Conservation (phyloP, 768 basidiomycete species). For the Dioszegia aurantiaca region DNA sequence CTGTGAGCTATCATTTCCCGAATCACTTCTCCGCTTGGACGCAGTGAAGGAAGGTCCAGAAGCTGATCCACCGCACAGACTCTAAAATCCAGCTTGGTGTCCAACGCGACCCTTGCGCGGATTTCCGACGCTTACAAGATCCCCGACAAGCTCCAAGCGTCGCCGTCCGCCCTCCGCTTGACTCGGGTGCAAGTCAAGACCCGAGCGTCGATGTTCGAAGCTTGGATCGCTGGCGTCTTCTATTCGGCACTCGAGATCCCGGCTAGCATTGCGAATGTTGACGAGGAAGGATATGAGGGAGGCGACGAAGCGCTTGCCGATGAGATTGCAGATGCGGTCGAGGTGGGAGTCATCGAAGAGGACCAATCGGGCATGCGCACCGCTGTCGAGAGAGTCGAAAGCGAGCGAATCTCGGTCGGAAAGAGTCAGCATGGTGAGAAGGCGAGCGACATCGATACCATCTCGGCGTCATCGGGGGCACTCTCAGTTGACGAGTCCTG, state of each 20-base stretch:
- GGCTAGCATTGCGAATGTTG: background rate
- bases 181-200: conserved; percentile 23
- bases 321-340: background rate
- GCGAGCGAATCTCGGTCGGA: too few relatives aligned
- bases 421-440: too few relatives aligned
- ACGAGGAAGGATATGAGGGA: conserved; percentile 2
- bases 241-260: conserved; percentile 24
- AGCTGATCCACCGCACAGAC: conserved; percentile 26
- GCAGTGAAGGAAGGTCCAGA: background rate
- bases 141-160: conserved; percentile 21
- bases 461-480: too few relatives aligned
- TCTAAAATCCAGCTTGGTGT: conserved; percentile 28
- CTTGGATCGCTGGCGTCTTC: conserved; percentile 37
- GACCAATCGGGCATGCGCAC: too few relatives aligned
- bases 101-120: conserved; percentile 32
- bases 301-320: conserved; percentile 6
- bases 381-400: too few relatives aligned
- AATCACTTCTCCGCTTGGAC: too few relatives aligned
- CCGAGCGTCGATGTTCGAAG: conserved; percentile 32
- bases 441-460: too few relatives aligned
- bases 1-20: conserved; percentile 21
- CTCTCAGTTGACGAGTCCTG: too few relatives aligned
- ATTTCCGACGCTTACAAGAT: conserved; percentile 32
- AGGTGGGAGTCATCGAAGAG: background rate
- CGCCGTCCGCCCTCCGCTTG: background rate